A percentile compares a stretch with the other conserved stretches of the same genome.
phyloP scores from a whole-genome alignment of 805 yeast species.

The Candida saitoana region DNA sequence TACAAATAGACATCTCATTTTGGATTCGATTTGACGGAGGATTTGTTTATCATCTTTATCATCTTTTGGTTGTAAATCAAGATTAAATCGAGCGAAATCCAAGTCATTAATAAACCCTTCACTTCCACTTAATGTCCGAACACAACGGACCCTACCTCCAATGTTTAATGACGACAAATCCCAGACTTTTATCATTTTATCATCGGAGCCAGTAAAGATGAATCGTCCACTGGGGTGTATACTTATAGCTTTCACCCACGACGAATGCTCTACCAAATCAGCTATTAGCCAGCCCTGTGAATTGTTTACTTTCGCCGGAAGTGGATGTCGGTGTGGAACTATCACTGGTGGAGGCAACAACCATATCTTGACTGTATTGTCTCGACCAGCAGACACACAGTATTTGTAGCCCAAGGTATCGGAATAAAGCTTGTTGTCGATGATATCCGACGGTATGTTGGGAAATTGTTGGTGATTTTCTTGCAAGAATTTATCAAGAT shows the following conservation, averaged over 20 bases:
- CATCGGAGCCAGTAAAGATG: constrained; percentile 73
- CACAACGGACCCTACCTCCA: constrained; percentile 41
- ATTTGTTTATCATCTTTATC: constrained; percentile 61
- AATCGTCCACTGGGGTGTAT: constrained; percentile 76
- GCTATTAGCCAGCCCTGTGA: constrained; percentile 58
- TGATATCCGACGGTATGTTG: constrained; percentile 28
- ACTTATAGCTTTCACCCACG: constrained; percentile 74
- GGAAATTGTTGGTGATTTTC: constrained; percentile 28
- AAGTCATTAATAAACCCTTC: constrained; percentile 73
- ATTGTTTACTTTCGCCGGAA: constrained; percentile 47
- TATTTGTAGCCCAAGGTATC: constrained; percentile 57
- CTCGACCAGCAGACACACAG: constrained; percentile 77
- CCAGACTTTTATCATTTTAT: constrained; percentile 74
- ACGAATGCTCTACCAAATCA: constrained; percentile 68
- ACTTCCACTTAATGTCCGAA: constrained; percentile 55
- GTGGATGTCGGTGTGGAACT: constrained; percentile 51
- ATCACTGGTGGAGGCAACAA: constrained; percentile 61
- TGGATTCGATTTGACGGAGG: constrained; percentile 32
- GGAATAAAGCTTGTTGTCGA: constrained; percentile 24
- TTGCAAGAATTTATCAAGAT: constrained; percentile 44
- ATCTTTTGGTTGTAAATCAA: background rate
- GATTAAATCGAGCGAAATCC: constrained; percentile 45
- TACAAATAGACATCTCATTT: constrained; percentile 62
- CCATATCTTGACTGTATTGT: constrained; percentile 73
- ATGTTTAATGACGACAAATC: constrained; percentile 45